Conservation (phyloP, 805 yeast species). For the Kazachstania africana region DNA sequence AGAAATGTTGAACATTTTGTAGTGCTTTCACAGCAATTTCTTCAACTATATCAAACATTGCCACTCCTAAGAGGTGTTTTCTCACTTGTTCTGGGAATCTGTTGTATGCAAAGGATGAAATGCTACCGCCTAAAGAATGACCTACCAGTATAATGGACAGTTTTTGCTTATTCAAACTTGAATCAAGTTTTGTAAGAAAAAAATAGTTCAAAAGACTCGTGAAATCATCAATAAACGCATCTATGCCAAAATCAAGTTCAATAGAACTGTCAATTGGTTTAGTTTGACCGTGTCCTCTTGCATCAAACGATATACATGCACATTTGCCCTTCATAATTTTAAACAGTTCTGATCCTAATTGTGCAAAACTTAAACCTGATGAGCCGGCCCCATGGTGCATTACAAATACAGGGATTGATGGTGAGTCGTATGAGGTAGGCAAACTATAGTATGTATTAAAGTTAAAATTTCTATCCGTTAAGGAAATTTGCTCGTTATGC, state of each 20-base stretch:
- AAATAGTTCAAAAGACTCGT: conserved; percentile 35
- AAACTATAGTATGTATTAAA: conserved; percentile 49
- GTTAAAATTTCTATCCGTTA: conserved; percentile 9
- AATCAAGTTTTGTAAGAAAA: conserved; percentile 8
- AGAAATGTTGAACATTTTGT: conserved; percentile 51
- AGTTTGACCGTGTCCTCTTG: conserved; percentile 75
- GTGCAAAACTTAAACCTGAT: conserved; percentile 64
- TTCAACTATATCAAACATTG: conserved; percentile 85
- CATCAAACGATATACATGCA: conserved; percentile 65
- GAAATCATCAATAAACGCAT: conserved; percentile 49
- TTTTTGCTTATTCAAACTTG: conserved; percentile 3
- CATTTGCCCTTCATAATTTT: conserved; percentile 30
- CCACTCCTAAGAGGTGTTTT: conserved; percentile 46
- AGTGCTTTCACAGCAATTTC: conserved; percentile 76
- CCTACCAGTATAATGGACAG: conserved; percentile 53
- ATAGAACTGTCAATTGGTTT: conserved; percentile 15
- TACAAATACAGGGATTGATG: conserved; percentile 45
- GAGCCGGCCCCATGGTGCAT: conserved; percentile 97
- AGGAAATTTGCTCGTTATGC: conserved; percentile 6
- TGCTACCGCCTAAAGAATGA: conserved; percentile 89
- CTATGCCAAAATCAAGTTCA: conserved; percentile 32
- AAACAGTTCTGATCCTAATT: conserved; percentile 30
- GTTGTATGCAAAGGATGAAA: conserved; percentile 44
- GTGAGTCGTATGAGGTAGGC: conserved; percentile 29
- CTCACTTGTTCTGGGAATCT: conserved; percentile 11